Conservation (phyloP, 306 rosid species). For the Cucurbita argyrosperma region DNA sequence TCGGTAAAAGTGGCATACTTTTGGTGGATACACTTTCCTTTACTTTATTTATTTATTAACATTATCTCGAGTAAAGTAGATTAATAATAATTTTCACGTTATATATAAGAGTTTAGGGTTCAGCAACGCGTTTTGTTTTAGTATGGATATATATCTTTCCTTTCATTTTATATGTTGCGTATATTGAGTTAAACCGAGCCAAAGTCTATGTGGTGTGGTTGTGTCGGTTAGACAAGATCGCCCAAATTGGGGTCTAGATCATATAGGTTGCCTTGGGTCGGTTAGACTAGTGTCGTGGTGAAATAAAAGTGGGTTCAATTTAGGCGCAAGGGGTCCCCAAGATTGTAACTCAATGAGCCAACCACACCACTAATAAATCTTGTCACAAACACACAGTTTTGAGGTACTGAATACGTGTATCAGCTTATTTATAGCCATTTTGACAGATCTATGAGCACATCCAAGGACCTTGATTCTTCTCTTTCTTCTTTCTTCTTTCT, state of each 20-base stretch:
- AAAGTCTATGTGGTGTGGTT: too few relatives aligned
- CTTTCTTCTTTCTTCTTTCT: not conserved
- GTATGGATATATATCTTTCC: too few relatives aligned
- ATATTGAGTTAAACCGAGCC: too few relatives aligned
- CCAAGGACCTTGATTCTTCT: not conserved
- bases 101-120: too few relatives aligned
- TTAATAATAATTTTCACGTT: not conserved
- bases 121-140: too few relatives aligned
- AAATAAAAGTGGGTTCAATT: too few relatives aligned
- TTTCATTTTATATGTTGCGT: too few relatives aligned
- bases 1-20: not conserved
- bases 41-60: not conserved
- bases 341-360: not conserved
- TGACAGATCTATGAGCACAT: not conserved
- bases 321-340: not conserved
- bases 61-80: not conserved
- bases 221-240: too few relatives aligned
- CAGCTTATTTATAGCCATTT: not conserved
- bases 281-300: too few relatives aligned
- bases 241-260: too few relatives aligned
- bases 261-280: too few relatives aligned
- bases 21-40: not conserved
- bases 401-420: not conserved
- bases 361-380: not conserved
- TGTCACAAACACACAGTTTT: not conserved